Conservation (phyloP, 2,329 filamentous ascomycete genomes). For the Epicoccum nigrum region DNA sequence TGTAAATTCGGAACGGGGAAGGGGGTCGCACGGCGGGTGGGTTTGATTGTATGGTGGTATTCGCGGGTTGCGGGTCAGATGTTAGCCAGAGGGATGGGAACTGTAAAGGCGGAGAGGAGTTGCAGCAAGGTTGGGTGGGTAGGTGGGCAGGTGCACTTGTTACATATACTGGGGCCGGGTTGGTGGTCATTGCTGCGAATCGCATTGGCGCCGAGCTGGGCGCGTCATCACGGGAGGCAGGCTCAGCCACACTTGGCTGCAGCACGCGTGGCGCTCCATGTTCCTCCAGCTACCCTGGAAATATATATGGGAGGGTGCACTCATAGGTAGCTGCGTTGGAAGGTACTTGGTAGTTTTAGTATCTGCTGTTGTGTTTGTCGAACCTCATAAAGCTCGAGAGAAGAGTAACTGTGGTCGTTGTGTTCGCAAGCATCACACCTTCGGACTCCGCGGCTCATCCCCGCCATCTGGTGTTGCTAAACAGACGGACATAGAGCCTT, state of each 20-base stretch:
- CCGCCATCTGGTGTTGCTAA: neutral
- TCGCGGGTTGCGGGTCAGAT: neutral
- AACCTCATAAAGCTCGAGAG: slow-evolving; percentile 3
- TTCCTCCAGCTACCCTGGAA: neutral
- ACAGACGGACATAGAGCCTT: neutral
- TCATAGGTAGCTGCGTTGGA: neutral
- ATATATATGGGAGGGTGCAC: neutral
- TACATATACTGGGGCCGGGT: too few relatives aligned
- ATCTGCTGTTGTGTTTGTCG: slow-evolving; percentile 20
- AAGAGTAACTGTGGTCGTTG: neutral
- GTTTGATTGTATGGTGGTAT: slow-evolving; percentile 20
- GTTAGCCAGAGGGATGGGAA: neutral
- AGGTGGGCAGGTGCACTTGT: slow-evolving; percentile 1
- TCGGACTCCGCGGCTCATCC: slow-evolving; percentile 6
- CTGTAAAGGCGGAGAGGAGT: neutral
- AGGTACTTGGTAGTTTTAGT: slow-evolving; percentile 33
- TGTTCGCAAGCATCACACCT: slow-evolving; percentile 9
- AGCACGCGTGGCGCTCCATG: neutral
- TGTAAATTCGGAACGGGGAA: neutral
- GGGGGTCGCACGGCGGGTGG: slow-evolving; percentile 11
- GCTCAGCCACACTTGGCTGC: slow-evolving; percentile 39
- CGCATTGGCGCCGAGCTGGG: slow-evolving; percentile 29
- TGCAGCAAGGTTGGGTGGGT: neutral
- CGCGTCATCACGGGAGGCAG: slow-evolving; percentile 22
- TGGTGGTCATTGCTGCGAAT: slow-evolving; percentile 2